phyloP scores from a whole-genome alignment of 2,329 filamentous ascomycete species.

The Phialophora macrospora region DNA sequence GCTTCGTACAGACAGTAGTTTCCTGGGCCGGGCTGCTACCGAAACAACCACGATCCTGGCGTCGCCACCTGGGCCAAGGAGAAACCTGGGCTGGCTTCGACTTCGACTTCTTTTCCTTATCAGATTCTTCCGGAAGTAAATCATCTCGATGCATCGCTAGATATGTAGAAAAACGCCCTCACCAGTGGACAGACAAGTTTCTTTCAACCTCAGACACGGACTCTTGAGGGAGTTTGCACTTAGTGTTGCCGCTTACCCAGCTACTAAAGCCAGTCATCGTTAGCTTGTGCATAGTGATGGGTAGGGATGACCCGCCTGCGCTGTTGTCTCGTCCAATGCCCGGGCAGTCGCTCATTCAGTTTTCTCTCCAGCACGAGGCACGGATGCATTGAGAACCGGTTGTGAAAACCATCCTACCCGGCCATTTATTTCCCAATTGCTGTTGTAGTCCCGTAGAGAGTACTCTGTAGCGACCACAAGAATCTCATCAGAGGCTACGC shows the following conservation, averaged over 20 bases:
- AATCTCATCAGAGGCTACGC: neutral
- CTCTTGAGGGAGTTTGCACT: slow-evolving; percentile 5
- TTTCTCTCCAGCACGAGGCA: slow-evolving; percentile 15
- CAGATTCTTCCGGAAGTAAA: neutral
- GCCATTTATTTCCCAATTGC: neutral
- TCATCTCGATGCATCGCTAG: neutral
- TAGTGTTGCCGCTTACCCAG: slow-evolving; percentile 27
- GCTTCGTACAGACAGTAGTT: slow-evolving; percentile 10
- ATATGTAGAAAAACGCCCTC: neutral
- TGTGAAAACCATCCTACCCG: neutral
- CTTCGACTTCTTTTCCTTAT: slow-evolving; percentile 20
- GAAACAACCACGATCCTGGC: neutral
- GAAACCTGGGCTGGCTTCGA: neutral
- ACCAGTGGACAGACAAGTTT: neutral
- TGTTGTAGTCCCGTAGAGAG: neutral
- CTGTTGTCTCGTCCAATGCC: slow-evolving; percentile 16
- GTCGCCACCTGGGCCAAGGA: neutral
- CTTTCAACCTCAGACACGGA: neutral
- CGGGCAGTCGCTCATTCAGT: slow-evolving; percentile 5
- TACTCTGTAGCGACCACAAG: neutral
- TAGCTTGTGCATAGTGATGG: slow-evolving; percentile 25
- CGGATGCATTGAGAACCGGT: neutral
- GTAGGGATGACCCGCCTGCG: slow-evolving; percentile 25
- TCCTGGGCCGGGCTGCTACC: neutral
- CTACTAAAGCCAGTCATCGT: slow-evolving; percentile 21